Evolutionary conservation across 2,329 filamentous ascomycete species (phyloP).

Genomic region (Drechslera avenae): DNA sequence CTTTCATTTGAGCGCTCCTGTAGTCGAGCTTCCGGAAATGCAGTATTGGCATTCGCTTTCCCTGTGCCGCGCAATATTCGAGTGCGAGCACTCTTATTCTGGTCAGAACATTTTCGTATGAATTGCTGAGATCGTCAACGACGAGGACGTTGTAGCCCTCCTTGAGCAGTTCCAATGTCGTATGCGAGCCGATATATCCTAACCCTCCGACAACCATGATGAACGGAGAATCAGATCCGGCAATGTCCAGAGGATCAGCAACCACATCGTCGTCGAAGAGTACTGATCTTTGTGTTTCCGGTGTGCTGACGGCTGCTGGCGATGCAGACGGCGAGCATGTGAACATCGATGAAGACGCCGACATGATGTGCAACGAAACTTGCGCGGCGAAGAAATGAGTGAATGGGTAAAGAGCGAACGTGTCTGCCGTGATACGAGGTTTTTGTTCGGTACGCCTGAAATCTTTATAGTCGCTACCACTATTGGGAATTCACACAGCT

Average conservation of each 20-base stretch:
- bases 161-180: conserved; percentile 59
- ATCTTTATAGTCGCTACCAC: conserved; percentile 42
- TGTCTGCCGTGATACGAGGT: conserved; percentile 18
- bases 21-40: conserved; percentile 58
- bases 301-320: conserved; percentile 47
- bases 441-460: conserved; percentile 35
- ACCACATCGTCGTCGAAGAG: conserved; percentile 56
- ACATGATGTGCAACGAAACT: conserved; percentile 24
- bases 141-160: conserved; percentile 60
- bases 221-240: conserved; percentile 47
- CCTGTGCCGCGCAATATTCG: conserved; percentile 48
- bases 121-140: conserved; percentile 55
- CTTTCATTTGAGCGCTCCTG: conserved; percentile 50
- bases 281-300: conserved; percentile 52
- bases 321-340: conserved; percentile 33
- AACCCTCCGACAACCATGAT: conserved; percentile 61
- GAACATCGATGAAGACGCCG: conserved; percentile 37
- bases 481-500: conserved; percentile 26
- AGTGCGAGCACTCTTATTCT: conserved; percentile 44
- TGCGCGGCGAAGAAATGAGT: conserved; percentile 29
- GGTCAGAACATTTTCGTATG: conserved; percentile 47
- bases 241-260: conserved; percentile 50
- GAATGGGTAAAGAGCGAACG: conserved; percentile 21
- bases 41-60: conserved; percentile 51
- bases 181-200: conserved; percentile 63